Evolutionary conservation across 2,329 filamentous ascomycete genomes (phyloP).

Genomic region (Sclerotinia spermophila): DNA sequence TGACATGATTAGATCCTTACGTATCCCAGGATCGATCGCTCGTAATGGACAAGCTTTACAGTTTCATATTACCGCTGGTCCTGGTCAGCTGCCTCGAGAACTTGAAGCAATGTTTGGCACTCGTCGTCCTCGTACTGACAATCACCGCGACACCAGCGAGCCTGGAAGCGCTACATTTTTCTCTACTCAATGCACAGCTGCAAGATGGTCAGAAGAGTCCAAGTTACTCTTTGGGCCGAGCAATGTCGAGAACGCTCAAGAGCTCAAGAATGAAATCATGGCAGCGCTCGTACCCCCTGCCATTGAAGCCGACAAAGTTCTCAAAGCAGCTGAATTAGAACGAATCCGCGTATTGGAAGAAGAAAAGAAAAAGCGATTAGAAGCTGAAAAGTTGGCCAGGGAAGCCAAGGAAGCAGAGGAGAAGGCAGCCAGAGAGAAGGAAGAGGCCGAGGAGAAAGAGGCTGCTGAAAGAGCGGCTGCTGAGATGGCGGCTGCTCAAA

Average conservation of each 20-base stretch:
- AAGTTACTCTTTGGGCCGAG: constrained; percentile 74
- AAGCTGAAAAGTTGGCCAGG: constrained; percentile 61
- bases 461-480: constrained; percentile 56
- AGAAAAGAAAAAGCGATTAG: constrained; percentile 58
- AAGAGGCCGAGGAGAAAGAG: constrained; percentile 66
- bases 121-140: constrained; percentile 25
- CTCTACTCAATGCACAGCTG: constrained; percentile 63
- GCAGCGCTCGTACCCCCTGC: constrained; percentile 77
- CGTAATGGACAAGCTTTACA: constrained; percentile 53
- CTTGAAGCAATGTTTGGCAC: constrained; percentile 44
- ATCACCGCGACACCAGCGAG: constrained; percentile 32
- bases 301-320: constrained; percentile 73
- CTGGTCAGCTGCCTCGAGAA: constrained; percentile 51
- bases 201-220: constrained; percentile 86
- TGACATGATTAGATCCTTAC: constrained; percentile 37
- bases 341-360: constrained; percentile 54
- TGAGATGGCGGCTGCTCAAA: constrained; percentile 48
- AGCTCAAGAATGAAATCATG: constrained; percentile 66
- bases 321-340: constrained; percentile 58
- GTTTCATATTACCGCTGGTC: constrained; percentile 54
- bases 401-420: constrained; percentile 73
- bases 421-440: constrained; percentile 61
- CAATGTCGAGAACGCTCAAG: constrained; percentile 65
- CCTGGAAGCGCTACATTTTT: constrained; percentile 48
- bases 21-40: constrained; percentile 34